These are phyloP conservation scores for Malus orientalis DNA, from an alignment of 306 rosid genomes.

Conservation along the genomic window DNA sequence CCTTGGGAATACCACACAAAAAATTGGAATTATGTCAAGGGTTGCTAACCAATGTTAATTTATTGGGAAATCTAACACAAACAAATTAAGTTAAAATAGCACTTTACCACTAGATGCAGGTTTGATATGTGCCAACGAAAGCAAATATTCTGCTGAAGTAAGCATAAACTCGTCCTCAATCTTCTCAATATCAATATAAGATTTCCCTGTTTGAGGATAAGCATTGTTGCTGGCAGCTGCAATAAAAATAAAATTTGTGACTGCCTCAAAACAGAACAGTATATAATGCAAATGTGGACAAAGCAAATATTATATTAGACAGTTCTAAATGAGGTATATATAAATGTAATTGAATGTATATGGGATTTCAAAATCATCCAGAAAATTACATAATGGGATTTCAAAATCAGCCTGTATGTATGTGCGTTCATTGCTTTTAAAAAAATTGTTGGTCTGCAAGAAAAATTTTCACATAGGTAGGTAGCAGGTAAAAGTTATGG, in stretches of 20 bases:
- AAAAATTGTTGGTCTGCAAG: background rate
- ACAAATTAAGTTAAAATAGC: background rate
- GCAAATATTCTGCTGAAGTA: conserved; percentile 77
- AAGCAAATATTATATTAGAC: background rate
- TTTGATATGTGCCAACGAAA: conserved; percentile 59
- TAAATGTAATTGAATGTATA: background rate
- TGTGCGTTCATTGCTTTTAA: background rate
- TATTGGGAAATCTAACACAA: background rate
- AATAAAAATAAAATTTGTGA: conserved; percentile 12
- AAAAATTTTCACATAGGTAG: background rate
- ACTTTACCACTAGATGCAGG: conserved; percentile 65
- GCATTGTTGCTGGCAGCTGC: conserved; percentile 37
- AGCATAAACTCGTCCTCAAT: conserved; percentile 79
- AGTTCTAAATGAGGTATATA: background rate
- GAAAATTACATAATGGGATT: background rate
- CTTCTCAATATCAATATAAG: conserved; percentile 53
- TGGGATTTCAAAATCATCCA: background rate
- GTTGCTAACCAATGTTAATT: too few species aligned
- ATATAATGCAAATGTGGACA: background rate
- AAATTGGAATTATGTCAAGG: too few species aligned
- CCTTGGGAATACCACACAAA: too few species aligned
- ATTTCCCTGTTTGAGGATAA: conserved; percentile 42
- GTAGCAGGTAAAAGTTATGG: background rate
- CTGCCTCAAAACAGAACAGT: conserved; percentile 11
- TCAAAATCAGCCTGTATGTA: background rate